phyloP scores from a whole-genome alignment of 331 rosid genomes.

The Phaseolus coccineus region DNA sequence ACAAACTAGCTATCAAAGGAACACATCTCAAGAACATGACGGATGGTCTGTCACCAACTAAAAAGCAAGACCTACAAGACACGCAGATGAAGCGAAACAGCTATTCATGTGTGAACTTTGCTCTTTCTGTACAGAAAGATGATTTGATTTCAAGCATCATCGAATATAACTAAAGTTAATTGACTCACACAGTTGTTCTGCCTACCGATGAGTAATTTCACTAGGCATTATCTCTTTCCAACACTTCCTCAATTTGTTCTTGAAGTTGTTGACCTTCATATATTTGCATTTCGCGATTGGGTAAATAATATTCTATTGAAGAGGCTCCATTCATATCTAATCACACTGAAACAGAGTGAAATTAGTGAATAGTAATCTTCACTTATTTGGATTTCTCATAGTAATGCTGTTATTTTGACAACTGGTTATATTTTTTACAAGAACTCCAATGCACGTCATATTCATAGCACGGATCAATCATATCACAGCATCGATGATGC shows the following conservation, averaged over 20 bases:
- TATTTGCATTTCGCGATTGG: not conserved
- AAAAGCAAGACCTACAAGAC: not conserved
- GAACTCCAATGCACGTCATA: not conserved
- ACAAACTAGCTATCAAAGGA: constrained; percentile 9
- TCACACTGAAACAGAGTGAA: not conserved
- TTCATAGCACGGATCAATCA: not conserved
- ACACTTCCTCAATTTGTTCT: constrained; percentile 4
- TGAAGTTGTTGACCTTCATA: not conserved
- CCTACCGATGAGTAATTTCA: not conserved
- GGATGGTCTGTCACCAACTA: not conserved
- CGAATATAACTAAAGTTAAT: not conserved
- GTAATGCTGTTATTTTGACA: not conserved
- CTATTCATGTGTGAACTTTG: not conserved
- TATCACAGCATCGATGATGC: not conserved
- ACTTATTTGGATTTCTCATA: not conserved
- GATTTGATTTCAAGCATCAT: constrained; percentile 20
- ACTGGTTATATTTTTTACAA: not conserved
- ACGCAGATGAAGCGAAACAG: not conserved
- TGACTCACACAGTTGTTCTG: not conserved
- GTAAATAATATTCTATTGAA: constrained; percentile 10
- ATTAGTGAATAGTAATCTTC: not conserved
- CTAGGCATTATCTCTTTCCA: not conserved
- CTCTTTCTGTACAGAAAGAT: not conserved
- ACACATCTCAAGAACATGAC: constrained; percentile 2
- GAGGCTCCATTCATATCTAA: not conserved